A percentile compares a stretch with the other conserved stretches of the same genome.
Conservation (phyloP, 495 filamentous ascomycete species). For the Penicillium longicatenatum region DNA sequence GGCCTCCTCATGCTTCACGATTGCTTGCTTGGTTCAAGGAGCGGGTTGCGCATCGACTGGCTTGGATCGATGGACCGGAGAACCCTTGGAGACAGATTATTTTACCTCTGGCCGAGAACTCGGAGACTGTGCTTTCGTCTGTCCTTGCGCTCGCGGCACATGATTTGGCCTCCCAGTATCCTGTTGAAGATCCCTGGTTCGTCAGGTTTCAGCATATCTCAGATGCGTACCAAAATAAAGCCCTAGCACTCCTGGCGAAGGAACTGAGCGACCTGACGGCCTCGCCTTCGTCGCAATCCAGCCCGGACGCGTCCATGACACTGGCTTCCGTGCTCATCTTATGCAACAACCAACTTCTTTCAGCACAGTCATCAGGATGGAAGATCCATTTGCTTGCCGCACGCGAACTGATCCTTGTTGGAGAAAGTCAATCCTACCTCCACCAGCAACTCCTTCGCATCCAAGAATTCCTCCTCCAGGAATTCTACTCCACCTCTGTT, state of each 20-base stretch:
- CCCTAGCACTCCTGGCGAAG: conserved; percentile 14
- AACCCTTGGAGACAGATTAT: conserved; percentile 32
- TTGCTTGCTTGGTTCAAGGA: conserved; percentile 28
- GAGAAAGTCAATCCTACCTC: conserved; percentile 4
- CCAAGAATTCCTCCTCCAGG: conserved; percentile 18
- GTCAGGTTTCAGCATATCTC: conserved; percentile 17
- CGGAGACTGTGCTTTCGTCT: conserved; percentile 27
- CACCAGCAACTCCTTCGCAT: conserved; percentile 12
- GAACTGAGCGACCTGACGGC: conserved; percentile 16
- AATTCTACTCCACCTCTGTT: conserved; percentile 18
- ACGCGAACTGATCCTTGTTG: conserved; percentile 16
- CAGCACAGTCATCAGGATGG: conserved; percentile 16
- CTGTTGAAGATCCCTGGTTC: conserved; percentile 10
- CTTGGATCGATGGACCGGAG: conserved; percentile 25
- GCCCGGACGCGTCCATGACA: conserved; percentile 8
- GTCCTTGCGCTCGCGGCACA: conserved; percentile 30
- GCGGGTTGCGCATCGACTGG: conserved; percentile 22
- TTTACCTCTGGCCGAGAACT: conserved; percentile 24
- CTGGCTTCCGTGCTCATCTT: conserved; percentile 22
- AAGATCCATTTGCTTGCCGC: conserved; percentile 19
- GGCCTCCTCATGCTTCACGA: conserved; percentile 13
- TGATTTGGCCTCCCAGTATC: conserved; percentile 25
- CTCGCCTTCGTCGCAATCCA: background rate
- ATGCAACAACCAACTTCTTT: conserved; percentile 22
- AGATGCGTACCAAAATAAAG: conserved; percentile 19